phyloP scores from a whole-genome alignment of 257 asterid species.

The Fraxinus anomala region DNA sequence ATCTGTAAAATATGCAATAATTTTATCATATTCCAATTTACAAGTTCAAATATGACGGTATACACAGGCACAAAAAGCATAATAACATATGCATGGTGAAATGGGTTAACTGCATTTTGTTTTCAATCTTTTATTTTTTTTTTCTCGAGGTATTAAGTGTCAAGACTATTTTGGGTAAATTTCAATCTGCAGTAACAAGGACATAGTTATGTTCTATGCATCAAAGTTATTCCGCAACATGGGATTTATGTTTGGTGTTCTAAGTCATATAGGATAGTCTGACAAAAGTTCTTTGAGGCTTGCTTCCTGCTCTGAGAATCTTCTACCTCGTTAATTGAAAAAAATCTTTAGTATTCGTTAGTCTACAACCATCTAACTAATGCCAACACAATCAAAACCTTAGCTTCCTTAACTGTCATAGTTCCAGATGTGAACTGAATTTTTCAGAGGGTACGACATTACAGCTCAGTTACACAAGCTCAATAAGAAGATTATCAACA shows the following conservation, averaged over 20 bases:
- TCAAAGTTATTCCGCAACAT: background rate
- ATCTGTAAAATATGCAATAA: slow-evolving; percentile 30
- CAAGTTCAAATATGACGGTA: no score
- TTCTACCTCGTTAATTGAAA: background rate
- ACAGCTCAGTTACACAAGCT: background rate
- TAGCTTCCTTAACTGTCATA: background rate
- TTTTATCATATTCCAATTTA: slow-evolving; percentile 6
- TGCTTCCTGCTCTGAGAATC: background rate
- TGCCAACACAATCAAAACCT: background rate
- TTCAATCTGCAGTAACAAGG: background rate
- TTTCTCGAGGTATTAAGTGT: background rate
- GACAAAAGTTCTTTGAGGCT: background rate
- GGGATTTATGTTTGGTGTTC: background rate
- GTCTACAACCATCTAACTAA: background rate
- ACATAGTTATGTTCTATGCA: background rate
- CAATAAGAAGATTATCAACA: background rate
- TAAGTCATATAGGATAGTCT: background rate
- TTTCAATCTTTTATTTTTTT: background rate
- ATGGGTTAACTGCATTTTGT: background rate
- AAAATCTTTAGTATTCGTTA: background rate
- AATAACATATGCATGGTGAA: slow-evolving; percentile 2
- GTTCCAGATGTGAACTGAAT: background rate
- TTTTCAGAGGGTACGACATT: background rate
- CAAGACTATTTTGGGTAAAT: background rate
- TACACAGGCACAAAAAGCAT: background rate